phyloP scores from a whole-genome alignment of 805 yeast genomes.

The Pichia thaimueangensis region DNA sequence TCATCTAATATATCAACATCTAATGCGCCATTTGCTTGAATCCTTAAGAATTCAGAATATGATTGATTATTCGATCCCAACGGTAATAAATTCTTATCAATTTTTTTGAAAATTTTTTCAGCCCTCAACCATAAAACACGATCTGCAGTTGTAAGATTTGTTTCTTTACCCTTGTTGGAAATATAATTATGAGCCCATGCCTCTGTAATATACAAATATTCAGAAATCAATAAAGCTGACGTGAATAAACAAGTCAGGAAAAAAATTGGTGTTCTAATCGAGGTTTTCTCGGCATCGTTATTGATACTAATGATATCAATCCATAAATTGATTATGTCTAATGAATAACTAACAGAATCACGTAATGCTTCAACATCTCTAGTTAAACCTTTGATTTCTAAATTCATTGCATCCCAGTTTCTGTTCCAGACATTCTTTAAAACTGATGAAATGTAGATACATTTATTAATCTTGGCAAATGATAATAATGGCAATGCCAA shows the following conservation, averaged over 20 bases:
- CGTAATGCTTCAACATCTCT: conserved; percentile 57
- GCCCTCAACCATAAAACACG: conserved; percentile 61
- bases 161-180: conserved; percentile 18
- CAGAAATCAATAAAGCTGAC: conserved; percentile 55
- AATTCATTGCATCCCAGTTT: conserved; percentile 65
- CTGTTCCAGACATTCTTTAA: conserved; percentile 54
- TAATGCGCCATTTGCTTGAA: conserved; percentile 54
- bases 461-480: conserved; percentile 61
- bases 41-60: conserved; percentile 51
- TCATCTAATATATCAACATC: conserved; percentile 46
- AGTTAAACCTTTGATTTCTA: conserved; percentile 39
- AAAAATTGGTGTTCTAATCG: conserved; percentile 70
- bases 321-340: conserved; percentile 64
- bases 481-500: conserved; percentile 60
- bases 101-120: conserved; percentile 51
- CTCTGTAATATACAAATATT: conserved; percentile 54
- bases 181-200: conserved; percentile 38
- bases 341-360: conserved; percentile 53
- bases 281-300: conserved; percentile 58
- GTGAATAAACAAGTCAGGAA: conserved; percentile 66
- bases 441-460: conserved; percentile 55
- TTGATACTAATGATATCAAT: conserved; percentile 60
- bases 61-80: conserved; percentile 44
- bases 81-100: conserved; percentile 53
- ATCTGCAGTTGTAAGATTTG: conserved; percentile 35